Base-by-base conservation (phyloP, 164 flowering plant genomes). In the Umbellularia californica region DNA sequence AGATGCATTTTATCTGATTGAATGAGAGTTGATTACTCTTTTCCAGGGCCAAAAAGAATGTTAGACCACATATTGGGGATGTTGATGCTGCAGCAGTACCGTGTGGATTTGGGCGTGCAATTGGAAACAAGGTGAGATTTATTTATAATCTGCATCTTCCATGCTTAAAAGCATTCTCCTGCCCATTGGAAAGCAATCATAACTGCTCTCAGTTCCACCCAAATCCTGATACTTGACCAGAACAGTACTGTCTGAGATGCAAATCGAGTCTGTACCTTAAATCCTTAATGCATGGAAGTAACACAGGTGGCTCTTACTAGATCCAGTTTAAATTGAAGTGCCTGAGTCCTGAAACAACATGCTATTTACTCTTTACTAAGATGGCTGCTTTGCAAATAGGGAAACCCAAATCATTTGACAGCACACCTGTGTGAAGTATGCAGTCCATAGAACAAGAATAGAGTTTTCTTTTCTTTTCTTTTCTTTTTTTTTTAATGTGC, bases 41-140 rank as follows among this genome's bases (percentile, higher is more conserved):
- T 58, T 52, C 68, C 74, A 94, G 97, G 97, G 91, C 90, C 30
- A 88, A 93, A 80, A 92, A 87, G 77, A 84, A 71, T 75, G 85
- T 90, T 35, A 84, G 87, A 76, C 78, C 84, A 74, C 84, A 89
- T 78, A 91, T 89, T 74, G 99, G 98, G 28, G 99, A 95, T 75
- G 82, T 95, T 69, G 99, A 93, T 83, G 97, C 87, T 74, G 94
- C 87, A 64, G 98, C 97, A 72, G 98, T 95, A 76, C 89, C 99
- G 41, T 93, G 99, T 83, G 99, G 99, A 68, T 85, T 93, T 71
- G 99, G 99, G 30, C 97, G 97, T 78, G 91, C 99, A 50, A 90
- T 95, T 77, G 98, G 99, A 64, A 95, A 95, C 74, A 95, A 95
- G 96, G 98, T 94, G 77, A 28, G 74, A 19, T 28, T 67, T 67